Percentiles rank a stretch among this genome's conserved stretches.
Conservation (phyloP, 805 yeast genomes). For the Starmerella davenportii region DNA sequence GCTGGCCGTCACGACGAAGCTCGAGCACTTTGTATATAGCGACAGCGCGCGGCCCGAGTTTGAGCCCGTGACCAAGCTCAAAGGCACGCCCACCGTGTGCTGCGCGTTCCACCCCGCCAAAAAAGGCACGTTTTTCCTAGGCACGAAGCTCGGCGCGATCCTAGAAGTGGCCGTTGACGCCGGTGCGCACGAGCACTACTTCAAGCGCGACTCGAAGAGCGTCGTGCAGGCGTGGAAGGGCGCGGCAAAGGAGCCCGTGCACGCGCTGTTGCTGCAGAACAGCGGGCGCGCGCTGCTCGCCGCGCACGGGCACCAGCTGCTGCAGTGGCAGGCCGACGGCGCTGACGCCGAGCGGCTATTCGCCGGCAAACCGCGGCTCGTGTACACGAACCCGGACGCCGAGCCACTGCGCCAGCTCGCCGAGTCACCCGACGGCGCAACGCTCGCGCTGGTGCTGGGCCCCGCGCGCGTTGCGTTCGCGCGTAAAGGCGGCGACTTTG, state of each 20-base stretch:
- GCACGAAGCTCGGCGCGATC: slow-evolving; percentile 32
- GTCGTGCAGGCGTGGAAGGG: slow-evolving; percentile 28
- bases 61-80: slow-evolving; percentile 31
- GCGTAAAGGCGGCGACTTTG: neutral
- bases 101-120: slow-evolving; percentile 29
- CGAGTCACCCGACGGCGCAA: slow-evolving; percentile 4
- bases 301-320: slow-evolving; percentile 15
- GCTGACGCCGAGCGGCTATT: neutral
- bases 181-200: slow-evolving; percentile 26
- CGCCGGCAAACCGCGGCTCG: neutral
- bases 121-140: slow-evolving; percentile 33
- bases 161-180: slow-evolving; percentile 31
- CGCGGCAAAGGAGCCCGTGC: slow-evolving; percentile 17
- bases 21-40: slow-evolving; percentile 30
- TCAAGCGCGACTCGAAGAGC: slow-evolving; percentile 27
- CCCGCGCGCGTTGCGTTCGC: slow-evolving; percentile 1
- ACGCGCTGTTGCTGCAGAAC: slow-evolving; percentile 22
- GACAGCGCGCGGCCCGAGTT: slow-evolving; percentile 27
- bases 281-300: slow-evolving; percentile 21
- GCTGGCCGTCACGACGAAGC: slow-evolving; percentile 30
- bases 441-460: slow-evolving; percentile 5
- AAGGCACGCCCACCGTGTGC: slow-evolving; percentile 28
- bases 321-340: slow-evolving; percentile 1
- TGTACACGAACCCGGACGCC: neutral
- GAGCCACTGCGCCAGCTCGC: slow-evolving; percentile 1